Evolutionary conservation across 371 early-diverging fungal species (phyloP).

Genomic region (Mucor velutinosus): DNA sequence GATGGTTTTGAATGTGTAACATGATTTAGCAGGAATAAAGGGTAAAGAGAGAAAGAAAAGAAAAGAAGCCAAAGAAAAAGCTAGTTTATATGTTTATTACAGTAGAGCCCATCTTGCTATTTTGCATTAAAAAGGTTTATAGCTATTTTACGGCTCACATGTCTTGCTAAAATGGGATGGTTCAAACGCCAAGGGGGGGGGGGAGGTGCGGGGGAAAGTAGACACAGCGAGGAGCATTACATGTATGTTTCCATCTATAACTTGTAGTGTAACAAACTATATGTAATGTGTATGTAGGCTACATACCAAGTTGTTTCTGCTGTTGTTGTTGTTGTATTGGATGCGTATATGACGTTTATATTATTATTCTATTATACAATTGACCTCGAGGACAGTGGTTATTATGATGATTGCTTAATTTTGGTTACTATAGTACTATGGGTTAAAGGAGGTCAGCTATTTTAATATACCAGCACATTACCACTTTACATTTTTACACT

Average conservation of each 20-base stretch:
- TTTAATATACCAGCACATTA: neutral
- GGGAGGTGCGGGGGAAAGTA: neutral
- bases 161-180: constrained; percentile 12
- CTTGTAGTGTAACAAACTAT: neutral
- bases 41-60: neutral
- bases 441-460: neutral
- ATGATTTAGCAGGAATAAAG: neutral
- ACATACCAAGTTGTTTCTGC: neutral
- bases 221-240: neutral
- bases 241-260: neutral
- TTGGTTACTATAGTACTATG: neutral
- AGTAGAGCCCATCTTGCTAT: neutral
- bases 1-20: constrained; percentile 4
- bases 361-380: neutral
- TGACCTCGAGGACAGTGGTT: neutral
- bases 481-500: neutral
- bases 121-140: constrained; percentile 13
- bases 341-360: neutral
- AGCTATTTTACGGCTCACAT: constrained; percentile 11
- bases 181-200: constrained; percentile 1
- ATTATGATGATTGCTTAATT: neutral
- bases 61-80: neutral
- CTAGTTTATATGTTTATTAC: neutral
- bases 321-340: neutral
- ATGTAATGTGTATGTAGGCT: neutral